Conservation (phyloP, 2,329 filamentous ascomycete species). For the Diaporthe longicolla region DNA sequence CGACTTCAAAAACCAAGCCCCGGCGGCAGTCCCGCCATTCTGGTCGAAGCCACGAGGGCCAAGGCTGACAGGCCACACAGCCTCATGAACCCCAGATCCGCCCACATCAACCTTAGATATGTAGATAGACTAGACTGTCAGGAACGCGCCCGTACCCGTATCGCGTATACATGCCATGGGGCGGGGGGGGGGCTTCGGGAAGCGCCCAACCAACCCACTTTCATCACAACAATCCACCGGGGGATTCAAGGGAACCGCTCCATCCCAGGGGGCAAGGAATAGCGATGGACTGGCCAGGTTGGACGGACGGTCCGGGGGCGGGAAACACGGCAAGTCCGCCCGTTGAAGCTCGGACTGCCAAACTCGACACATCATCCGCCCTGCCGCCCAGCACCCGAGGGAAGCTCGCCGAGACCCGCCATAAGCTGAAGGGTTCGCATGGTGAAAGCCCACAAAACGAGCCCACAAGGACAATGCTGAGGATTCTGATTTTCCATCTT, state of each 20-base stretch:
- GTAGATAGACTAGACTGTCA: background rate
- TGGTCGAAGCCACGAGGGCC: slow-evolving; percentile 1
- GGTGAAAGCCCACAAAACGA: slow-evolving; percentile 8
- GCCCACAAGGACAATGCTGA: background rate
- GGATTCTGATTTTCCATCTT: background rate
- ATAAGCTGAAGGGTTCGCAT: background rate
- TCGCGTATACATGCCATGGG: background rate
- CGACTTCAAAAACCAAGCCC: background rate
- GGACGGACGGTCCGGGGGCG: slow-evolving; percentile 5
- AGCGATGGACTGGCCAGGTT: background rate
- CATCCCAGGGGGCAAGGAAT: background rate
- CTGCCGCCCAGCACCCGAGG: background rate
- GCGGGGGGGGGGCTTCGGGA: background rate
- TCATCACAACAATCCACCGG: background rate
- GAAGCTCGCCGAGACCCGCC: slow-evolving; percentile 31
- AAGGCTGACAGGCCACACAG: background rate
- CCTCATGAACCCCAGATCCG: background rate
- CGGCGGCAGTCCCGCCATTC: background rate
- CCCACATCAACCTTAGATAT: slow-evolving; percentile 1
- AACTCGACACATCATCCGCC: background rate
- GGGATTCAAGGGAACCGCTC: background rate
- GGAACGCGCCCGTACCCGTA: background rate
- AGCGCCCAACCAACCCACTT: background rate
- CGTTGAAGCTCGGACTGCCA: background rate
- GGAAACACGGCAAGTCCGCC: slow-evolving; percentile 26